Conservation (phyloP, 2,329 filamentous ascomycete species). For the Pyrenophora seminiperda region DNA sequence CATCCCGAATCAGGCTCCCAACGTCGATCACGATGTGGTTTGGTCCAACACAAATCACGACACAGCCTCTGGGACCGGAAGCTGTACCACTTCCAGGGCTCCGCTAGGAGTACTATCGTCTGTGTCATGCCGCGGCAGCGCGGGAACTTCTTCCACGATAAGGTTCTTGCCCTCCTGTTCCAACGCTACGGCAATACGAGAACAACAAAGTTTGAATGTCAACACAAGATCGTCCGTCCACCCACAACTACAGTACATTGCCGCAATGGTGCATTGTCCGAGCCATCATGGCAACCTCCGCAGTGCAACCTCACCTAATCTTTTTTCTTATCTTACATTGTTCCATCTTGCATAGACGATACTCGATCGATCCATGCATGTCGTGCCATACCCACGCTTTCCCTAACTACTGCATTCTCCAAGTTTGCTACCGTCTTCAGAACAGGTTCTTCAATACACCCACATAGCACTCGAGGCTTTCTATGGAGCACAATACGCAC, state of each 20-base stretch:
- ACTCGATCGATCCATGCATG: slow-evolving; percentile 5
- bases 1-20: not conserved
- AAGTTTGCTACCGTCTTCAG: not conserved
- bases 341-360: not conserved
- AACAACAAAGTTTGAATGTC: not conserved
- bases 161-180: not conserved
- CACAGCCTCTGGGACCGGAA: not conserved
- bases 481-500: slow-evolving; percentile 11
- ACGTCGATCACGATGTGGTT: not conserved
- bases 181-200: not conserved
- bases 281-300: not conserved
- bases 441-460: not conserved
- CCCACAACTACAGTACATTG: not conserved
- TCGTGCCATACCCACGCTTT: slow-evolving; percentile 28
- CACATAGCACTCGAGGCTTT: not conserved
- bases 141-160: slow-evolving; percentile 7
- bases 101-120: not conserved
- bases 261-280: no score
- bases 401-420: slow-evolving; percentile 4
- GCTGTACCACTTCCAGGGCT: not conserved
- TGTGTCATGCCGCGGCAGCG: slow-evolving; percentile 9
- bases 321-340: not conserved
- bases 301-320: not conserved
- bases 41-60: not conserved
- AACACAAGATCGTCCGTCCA: not conserved